Evolutionary conservation across 2,329 filamentous ascomycete genomes (phyloP).

Genomic region (Colletotrichum sp.): DNA sequence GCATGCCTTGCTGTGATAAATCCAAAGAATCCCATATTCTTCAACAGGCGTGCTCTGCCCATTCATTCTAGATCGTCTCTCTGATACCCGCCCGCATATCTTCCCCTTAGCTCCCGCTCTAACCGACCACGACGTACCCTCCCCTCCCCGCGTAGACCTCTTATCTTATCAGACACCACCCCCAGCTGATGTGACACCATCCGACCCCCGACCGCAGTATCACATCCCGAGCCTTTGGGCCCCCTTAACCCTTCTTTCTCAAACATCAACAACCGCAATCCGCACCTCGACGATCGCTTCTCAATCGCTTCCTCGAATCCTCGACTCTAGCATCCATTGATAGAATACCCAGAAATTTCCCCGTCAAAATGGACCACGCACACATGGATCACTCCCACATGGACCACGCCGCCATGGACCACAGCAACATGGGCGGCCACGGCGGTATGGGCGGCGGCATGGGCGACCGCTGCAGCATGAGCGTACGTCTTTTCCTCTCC

Average conservation of each 20-base stretch:
- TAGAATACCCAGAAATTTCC: background rate
- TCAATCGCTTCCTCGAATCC: background rate
- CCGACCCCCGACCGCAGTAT: background rate
- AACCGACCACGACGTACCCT: background rate
- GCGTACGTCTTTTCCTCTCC: constrained; percentile 59
- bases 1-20: background rate
- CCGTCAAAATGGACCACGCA: background rate
- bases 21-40: background rate
- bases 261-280: background rate
- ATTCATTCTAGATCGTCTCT: background rate
- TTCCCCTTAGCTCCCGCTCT: background rate
- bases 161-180: background rate
- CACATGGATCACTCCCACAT: constrained; percentile 49
- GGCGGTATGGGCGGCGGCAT: constrained; percentile 63
- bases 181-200: background rate
- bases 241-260: background rate
- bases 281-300: background rate
- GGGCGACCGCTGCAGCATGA: constrained; percentile 84
- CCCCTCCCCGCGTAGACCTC: background rate
- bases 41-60: background rate
- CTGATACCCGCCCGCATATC: background rate
- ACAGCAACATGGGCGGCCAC: constrained; percentile 50
- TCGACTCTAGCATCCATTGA: background rate
- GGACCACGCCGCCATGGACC: constrained; percentile 52
- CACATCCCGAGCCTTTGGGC: background rate